Evolutionary conservation across 2,329 filamentous ascomycete genomes (phyloP), one percentile per base, ranked within the genome.

Genomic region (Aspergillus floridensis): DNA sequence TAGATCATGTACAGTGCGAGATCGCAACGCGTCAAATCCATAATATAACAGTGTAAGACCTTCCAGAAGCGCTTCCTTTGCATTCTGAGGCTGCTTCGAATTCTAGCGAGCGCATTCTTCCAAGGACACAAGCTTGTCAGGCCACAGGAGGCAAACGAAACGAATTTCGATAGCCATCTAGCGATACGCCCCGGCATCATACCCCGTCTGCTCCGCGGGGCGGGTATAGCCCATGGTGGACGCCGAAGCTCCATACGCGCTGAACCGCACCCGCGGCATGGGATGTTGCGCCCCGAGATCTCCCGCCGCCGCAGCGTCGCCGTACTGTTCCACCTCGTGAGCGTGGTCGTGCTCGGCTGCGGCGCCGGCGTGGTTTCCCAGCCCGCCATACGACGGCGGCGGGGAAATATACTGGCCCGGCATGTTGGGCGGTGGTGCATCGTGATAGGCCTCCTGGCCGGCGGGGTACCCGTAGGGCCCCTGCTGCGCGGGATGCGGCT

Each of bases 181-280:
- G 35, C 72, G 66, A 65, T 74, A 72, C 38, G 63, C 65, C 12
- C 64, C 68, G 41, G 73, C 66, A 38, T 76, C 75, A 70, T 77
- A 77, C 2, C 65, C 66, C 24, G 74, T 76, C 60, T 76, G 69
- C 60, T 72, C 69, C 21, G 60, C 55, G 2, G 68, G 68, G 44
- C 65, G 62, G 12, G 57, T 59, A 63, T 76, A 68, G 12, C 62
- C 68, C 10, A 35, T 14, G 4, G 32, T 12, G 38, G 38, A 16
- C 38, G 58, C 64, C 49, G 53, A 32, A 38, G 56, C 65, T 52
- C 66, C 66, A 59, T 62, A 64, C 47, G 60, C 54, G 49, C 63
- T 66, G 57, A 69, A 71, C 11, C 64, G 60, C 51, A 65, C 66
- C 24, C 66, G 46, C 1, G 64, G 58, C 4, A 44, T 6, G 7